A percentile compares a stretch with the other conserved stretches of the same genome.
These are phyloP conservation scores for Cercophora scortea DNA, from an alignment of 495 filamentous ascomycete species.

Conservation along the genomic window DNA sequence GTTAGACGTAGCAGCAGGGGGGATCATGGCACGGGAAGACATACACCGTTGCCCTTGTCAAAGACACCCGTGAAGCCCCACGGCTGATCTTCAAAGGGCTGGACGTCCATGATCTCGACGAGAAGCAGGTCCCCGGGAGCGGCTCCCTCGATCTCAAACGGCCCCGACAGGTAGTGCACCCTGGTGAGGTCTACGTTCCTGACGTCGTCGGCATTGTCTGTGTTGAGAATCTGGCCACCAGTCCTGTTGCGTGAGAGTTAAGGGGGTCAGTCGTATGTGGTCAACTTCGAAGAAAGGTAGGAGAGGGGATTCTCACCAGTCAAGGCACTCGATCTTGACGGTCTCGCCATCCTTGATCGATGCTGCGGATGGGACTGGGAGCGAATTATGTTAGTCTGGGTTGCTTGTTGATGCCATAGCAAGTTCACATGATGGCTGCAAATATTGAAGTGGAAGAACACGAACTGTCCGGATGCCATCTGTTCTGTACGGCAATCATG, in stretches of 20 bases:
- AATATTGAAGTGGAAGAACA: neutral
- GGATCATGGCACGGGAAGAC: neutral
- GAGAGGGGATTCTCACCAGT: constrained; percentile 46
- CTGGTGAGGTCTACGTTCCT: constrained; percentile 76
- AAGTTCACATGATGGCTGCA: no score
- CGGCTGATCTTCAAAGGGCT: constrained; percentile 76
- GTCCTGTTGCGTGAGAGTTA: constrained; percentile 36
- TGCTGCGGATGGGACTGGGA: constrained; percentile 62
- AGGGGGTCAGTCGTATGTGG: neutral
- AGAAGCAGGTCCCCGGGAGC: constrained; percentile 81
- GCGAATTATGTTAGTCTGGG: no score
- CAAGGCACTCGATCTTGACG: constrained; percentile 92
- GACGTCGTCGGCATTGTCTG: constrained; percentile 84
- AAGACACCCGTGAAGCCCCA: constrained; percentile 95
- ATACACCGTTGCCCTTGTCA: constrained; percentile 62
- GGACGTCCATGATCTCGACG: constrained; percentile 94
- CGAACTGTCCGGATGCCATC: constrained; percentile 90
- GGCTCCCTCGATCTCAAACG: constrained; percentile 83
- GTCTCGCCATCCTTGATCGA: constrained; percentile 80
- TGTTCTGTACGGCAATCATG: constrained; percentile 48
- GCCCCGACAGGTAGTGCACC: constrained; percentile 84
- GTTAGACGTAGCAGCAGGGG: neutral
- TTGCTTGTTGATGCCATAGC: no score
- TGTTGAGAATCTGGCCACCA: constrained; percentile 82
- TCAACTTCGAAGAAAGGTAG: neutral